phyloP scores from a whole-genome alignment of 202 grass and related monocot genomes.

The Zizania palustris region DNA sequence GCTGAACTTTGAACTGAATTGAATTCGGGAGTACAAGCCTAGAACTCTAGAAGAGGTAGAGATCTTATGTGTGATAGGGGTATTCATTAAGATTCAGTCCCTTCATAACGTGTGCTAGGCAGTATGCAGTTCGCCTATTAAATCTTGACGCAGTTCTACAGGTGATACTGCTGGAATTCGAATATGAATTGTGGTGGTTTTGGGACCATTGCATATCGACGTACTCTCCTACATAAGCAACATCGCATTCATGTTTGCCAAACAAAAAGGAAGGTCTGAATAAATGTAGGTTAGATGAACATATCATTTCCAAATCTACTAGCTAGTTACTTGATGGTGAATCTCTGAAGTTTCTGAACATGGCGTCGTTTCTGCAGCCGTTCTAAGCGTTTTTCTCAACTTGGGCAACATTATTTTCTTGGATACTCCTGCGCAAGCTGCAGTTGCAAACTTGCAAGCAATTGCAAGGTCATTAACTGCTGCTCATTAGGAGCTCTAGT shows the following conservation, averaged over 20 bases:
- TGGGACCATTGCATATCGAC: conserved; percentile 33
- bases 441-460: not conserved
- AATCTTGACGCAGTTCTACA: conserved; percentile 44
- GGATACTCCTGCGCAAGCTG: not conserved
- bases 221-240: conserved; percentile 8
- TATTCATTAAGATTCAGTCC: conserved; percentile 22
- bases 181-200: conserved; percentile 24
- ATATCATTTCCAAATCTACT: conserved; percentile 10
- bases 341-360: conserved; percentile 10
- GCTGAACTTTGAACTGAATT: conserved; percentile 30
- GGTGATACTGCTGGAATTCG: conserved; percentile 29
- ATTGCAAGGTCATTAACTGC: not conserved
- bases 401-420: not conserved
- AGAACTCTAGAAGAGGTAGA: not conserved
- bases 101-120: conserved; percentile 31
- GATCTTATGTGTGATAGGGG: not conserved
- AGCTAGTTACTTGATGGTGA: not conserved
- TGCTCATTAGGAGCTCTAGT: not conserved
- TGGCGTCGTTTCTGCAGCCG: not conserved
- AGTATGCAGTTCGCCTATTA: conserved; percentile 41
- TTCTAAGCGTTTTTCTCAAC: not conserved
- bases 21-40: not conserved
- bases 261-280: conserved; percentile 21
- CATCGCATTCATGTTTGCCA: conserved; percentile 42
- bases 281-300: conserved; percentile 28